A percentile compares a stretch with the other conserved stretches of the same genome.
These are phyloP conservation scores for Chytriomyces sp. DNA, from an alignment of 192 early-diverging fungal genomes.

Conservation along the genomic window DNA sequence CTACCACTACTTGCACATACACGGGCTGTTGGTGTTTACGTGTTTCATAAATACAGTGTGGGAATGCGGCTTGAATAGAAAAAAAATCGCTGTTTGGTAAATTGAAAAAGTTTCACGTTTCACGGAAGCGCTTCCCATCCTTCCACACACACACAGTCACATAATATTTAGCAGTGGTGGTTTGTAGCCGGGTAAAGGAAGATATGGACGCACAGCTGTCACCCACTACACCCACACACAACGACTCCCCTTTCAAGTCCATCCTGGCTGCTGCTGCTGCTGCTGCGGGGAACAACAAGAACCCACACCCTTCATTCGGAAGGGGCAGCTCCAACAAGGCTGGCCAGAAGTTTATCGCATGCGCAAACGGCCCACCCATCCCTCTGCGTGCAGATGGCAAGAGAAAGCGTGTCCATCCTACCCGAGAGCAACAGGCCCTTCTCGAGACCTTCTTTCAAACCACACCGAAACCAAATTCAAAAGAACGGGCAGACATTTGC, in stretches of 20 bases:
- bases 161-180: no score
- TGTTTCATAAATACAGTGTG: no score
- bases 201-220: no score
- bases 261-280: not conserved
- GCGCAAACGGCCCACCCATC: conserved; percentile 1
- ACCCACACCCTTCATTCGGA: conserved; percentile 18
- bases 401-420: conserved; percentile 71
- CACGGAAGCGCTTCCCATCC: no score
- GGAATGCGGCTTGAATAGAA: no score
- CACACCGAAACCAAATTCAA: conserved; percentile 71
- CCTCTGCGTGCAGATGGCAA: conserved; percentile 17
- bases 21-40: no score
- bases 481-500: conserved; percentile 70
- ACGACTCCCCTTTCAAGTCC: not conserved
- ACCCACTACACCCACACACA: no score
- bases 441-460: conserved; percentile 76
- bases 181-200: no score
- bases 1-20: no score
- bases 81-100: no score
- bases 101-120: no score
- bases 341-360: not conserved
- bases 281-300: not conserved
- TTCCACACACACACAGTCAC: no score
- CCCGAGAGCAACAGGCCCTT: conserved; percentile 82
- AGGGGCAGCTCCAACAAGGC: conserved; percentile 7